Percentiles rank a stretch among this genome's conserved stretches.
phyloP scores from a whole-genome alignment of 2,329 filamentous ascomycete species.

The Aspergillus sp. region DNA sequence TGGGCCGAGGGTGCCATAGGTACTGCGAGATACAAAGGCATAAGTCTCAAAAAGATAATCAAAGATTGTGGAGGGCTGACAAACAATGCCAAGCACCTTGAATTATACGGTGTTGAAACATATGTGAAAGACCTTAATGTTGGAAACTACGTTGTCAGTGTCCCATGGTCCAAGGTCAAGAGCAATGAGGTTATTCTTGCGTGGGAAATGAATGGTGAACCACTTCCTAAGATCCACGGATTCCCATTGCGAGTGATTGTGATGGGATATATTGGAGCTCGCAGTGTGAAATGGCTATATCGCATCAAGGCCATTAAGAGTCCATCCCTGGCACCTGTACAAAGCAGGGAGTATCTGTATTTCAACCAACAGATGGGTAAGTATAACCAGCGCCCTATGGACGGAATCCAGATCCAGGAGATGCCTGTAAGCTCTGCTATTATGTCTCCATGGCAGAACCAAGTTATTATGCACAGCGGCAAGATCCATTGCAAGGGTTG shows the following conservation, averaged over 20 bases:
- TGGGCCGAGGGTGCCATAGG: slow-evolving; percentile 67
- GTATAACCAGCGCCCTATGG: slow-evolving; percentile 56
- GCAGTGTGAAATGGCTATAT: slow-evolving; percentile 61
- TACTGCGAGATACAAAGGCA: slow-evolving; percentile 59
- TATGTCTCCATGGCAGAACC: slow-evolving; percentile 58
- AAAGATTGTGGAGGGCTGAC: slow-evolving; percentile 63
- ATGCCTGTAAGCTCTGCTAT: slow-evolving; percentile 67
- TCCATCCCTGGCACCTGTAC: slow-evolving; percentile 57
- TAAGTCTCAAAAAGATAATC: slow-evolving; percentile 65
- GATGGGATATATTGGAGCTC: slow-evolving; percentile 62
- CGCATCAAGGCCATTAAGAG: slow-evolving; percentile 56
- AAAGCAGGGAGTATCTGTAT: slow-evolving; percentile 63
- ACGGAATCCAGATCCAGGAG: slow-evolving; percentile 64
- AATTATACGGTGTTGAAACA: slow-evolving; percentile 66
- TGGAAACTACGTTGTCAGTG: slow-evolving; percentile 63
- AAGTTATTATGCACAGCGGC: slow-evolving; percentile 58
- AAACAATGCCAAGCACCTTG: slow-evolving; percentile 55
- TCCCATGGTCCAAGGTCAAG: slow-evolving; percentile 65
- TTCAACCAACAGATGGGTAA: slow-evolving; percentile 66
- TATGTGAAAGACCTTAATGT: slow-evolving; percentile 65
- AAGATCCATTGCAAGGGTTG: slow-evolving; percentile 54
- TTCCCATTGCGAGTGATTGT: slow-evolving; percentile 60
- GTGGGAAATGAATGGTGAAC: slow-evolving; percentile 68
- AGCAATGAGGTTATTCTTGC: slow-evolving; percentile 62
- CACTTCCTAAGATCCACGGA: slow-evolving; percentile 61